phyloP scores from a whole-genome alignment of 2,329 filamentous ascomycete species.

The Hypomyces perniciosus region DNA sequence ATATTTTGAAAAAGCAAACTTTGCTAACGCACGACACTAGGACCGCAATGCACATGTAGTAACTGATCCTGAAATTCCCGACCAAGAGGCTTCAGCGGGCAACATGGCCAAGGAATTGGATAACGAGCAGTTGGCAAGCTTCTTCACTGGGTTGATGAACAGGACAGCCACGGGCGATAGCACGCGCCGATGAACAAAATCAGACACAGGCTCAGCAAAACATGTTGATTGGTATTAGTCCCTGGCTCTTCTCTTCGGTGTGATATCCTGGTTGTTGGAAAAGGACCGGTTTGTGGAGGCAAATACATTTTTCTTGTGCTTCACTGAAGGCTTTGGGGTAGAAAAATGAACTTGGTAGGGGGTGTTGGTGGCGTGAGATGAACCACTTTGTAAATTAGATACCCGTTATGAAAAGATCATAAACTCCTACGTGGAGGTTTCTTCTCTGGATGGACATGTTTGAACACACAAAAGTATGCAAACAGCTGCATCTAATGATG shows the following conservation, averaged over 20 bases:
- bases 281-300: too few relatives aligned
- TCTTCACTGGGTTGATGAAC: constrained; percentile 56
- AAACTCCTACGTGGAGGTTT: neutral
- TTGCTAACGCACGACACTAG: constrained; percentile 24
- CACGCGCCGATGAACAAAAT: constrained; percentile 13
- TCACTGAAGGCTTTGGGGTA: neutral
- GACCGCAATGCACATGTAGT: constrained; percentile 51
- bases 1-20: neutral
- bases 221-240: too few relatives aligned
- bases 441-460: neutral
- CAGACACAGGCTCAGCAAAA: neutral
- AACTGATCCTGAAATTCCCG: constrained; percentile 37
- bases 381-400: constrained; percentile 34
- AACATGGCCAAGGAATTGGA: constrained; percentile 41
- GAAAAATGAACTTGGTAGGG: constrained; percentile 5
- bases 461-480: neutral
- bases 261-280: too few relatives aligned
- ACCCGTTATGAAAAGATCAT: constrained; percentile 28
- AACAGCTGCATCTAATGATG: too few relatives aligned
- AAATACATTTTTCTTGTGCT: too few relatives aligned
- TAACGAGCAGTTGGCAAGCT: constrained; percentile 53
- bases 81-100: constrained; percentile 30
- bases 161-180: constrained; percentile 33
- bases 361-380: constrained; percentile 14
- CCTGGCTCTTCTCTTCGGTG: too few relatives aligned